Evolutionary conservation across 2,329 filamentous ascomycete species (phyloP).

Genomic region (Xenoacremonium recifei): DNA sequence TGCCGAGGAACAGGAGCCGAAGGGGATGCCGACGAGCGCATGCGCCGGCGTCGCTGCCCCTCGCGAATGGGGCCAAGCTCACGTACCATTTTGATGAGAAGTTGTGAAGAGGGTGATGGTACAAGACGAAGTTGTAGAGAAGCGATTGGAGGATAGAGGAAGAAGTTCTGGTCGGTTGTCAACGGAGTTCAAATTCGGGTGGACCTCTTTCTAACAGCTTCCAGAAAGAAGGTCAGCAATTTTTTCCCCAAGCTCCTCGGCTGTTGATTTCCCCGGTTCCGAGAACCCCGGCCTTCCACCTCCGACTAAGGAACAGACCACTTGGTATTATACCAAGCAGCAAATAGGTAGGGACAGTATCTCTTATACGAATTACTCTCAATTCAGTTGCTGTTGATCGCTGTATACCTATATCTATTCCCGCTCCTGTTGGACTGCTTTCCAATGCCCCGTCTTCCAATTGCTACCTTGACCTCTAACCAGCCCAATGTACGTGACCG

Average conservation of each 20-base stretch:
- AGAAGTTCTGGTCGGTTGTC: slow-evolving; percentile 18
- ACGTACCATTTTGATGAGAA: slow-evolving; percentile 31
- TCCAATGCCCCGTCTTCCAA: slow-evolving; percentile 6
- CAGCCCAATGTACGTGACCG: too few relatives aligned
- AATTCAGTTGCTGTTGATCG: too few relatives aligned
- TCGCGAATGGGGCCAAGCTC: background rate
- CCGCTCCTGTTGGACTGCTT: too few relatives aligned
- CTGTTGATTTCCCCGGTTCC: slow-evolving; percentile 34
- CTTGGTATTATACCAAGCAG: too few relatives aligned
- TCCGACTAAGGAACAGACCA: background rate
- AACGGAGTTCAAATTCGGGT: slow-evolving; percentile 26
- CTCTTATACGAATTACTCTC: too few relatives aligned
- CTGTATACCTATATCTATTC: too few relatives aligned
- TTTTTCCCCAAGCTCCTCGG: slow-evolving; percentile 32
- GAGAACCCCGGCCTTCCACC: slow-evolving; percentile 14
- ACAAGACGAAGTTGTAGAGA: slow-evolving; percentile 17
- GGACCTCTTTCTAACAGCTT: slow-evolving; percentile 41
- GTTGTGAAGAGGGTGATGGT: slow-evolving; percentile 2
- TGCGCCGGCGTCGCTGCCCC: background rate
- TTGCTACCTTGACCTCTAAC: slow-evolving; percentile 5
- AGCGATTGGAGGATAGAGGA: slow-evolving; percentile 14
- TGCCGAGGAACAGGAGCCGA: slow-evolving; percentile 21
- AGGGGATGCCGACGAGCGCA: slow-evolving; percentile 3
- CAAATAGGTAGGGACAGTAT: too few relatives aligned
- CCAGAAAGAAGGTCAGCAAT: slow-evolving; percentile 37